phyloP scores from a whole-genome alignment of 1,139 yeast genomes.

The Citeromyces siamensis region DNA sequence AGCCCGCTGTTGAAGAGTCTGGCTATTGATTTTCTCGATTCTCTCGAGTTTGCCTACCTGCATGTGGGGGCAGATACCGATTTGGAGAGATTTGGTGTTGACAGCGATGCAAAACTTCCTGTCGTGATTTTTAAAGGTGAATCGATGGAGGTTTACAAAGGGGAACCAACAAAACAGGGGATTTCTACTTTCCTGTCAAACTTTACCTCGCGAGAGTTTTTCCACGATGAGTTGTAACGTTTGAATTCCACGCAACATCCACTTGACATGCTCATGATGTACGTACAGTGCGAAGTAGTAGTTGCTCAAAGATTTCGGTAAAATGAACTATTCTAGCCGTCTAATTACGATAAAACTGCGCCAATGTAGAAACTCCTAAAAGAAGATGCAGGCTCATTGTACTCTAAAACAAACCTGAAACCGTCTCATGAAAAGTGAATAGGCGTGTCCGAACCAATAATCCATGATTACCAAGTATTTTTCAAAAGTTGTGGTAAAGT shows the following conservation, averaged over 20 bases:
- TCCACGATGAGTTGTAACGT: constrained; percentile 6
- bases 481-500: constrained; percentile 61
- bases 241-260: no score
- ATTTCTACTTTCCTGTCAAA: constrained; percentile 5
- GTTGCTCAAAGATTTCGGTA: no score
- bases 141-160: constrained; percentile 3
- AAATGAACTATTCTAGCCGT: no score
- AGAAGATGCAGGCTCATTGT: no score
- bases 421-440: not conserved
- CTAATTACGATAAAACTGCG: no score
- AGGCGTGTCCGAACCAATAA: not conserved
- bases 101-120: constrained; percentile 5
- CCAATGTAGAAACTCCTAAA: no score
- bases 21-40: constrained; percentile 60
- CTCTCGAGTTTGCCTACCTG: constrained; percentile 27
- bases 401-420: not conserved
- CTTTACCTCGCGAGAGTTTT: constrained; percentile 8
- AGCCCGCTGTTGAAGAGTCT: constrained; percentile 60
- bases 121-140: constrained; percentile 5
- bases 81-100: constrained; percentile 6
- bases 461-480: constrained; percentile 79
- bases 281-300: no score
- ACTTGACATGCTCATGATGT: no score
- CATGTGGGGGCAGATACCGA: constrained; percentile 11
- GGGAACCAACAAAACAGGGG: constrained; percentile 6